These are phyloP conservation scores for Sugiyamaella valdiviana DNA, from an alignment of 805 yeast species.

Conservation along the genomic window DNA sequence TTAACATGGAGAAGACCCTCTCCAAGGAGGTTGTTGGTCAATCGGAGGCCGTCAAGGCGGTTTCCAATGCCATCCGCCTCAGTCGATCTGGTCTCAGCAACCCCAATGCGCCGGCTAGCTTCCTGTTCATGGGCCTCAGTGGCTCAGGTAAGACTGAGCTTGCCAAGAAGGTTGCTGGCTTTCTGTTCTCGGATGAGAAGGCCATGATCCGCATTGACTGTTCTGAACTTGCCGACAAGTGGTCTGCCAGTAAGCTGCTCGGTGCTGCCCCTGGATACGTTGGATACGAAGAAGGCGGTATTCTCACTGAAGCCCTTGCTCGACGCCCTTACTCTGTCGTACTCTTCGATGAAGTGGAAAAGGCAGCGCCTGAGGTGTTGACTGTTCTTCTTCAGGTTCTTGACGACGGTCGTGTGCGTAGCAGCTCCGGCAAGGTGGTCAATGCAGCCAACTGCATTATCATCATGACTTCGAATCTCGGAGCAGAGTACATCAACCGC, in stretches of 20 bases:
- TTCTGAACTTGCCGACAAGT: conserved; percentile 91
- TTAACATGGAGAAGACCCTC: conserved; percentile 87
- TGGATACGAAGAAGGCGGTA: conserved; percentile 97
- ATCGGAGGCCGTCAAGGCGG: conserved; percentile 91
- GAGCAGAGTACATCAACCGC: conserved; percentile 81
- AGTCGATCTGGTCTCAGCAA: conserved; percentile 92
- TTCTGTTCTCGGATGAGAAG: conserved; percentile 90
- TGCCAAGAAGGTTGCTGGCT: conserved; percentile 94
- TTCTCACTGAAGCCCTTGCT: conserved; percentile 83
- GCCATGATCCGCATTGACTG: conserved; percentile 98
- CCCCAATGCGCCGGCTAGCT: conserved; percentile 95
- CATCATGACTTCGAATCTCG: conserved; percentile 95
- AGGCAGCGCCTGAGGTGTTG: conserved; percentile 96
- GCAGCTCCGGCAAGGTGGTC: conserved; percentile 88
- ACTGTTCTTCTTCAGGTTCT: conserved; percentile 86
- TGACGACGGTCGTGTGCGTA: conserved; percentile 94
- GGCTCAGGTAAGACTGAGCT: conserved; percentile 98
- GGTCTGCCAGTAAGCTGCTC: conserved; percentile 87
- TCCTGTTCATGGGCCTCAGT: conserved; percentile 87
- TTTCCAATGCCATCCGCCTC: conserved; percentile 88
- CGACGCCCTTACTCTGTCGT: conserved; percentile 95
- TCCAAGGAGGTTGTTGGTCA: conserved; percentile 89
- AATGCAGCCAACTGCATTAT: conserved; percentile 89
- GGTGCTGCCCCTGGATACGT: conserved; percentile 98
- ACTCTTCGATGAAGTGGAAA: conserved; percentile 94